Evolutionary conservation across 371 early-diverging fungal genomes (phyloP), one percentile per base, ranked within the genome.

Genomic region (Thermomucor indicae-seudaticae): DNA sequence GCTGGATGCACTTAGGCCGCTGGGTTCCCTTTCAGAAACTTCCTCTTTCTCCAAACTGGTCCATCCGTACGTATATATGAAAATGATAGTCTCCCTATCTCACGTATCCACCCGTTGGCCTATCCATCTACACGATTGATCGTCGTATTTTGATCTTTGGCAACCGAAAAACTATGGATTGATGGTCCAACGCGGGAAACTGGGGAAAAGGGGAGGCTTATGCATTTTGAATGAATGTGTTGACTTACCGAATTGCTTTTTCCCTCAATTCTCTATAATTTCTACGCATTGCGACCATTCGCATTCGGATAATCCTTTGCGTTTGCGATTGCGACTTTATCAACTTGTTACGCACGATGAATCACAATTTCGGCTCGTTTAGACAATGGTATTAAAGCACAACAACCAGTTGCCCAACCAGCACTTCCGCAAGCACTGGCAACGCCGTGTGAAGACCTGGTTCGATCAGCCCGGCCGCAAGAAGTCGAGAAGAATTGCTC

Each of bases 361-460:
- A n/a, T n/a, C n/a, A n/a, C 32, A 27, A 47, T 23, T 42, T 14
- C n/a, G 25, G 23, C 12, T 10, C 31, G 19, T 30, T 37, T 44
- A 72, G 69, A 66, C 55, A 51, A 72, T 72, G 72, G 72, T 70
- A 55, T 85, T 94, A 90, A 93, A 90, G 86, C 98, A 97, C 88
- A 99, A 99, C 91, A 96, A 98, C 82, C 87, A 88, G 72, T 81
- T 99, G 81, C 98, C 96, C 80, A 97, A 95, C 82, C 85, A 78
- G 74, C 99, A 99, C 75, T 96, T 98, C 89, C 97, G 92, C 79
- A 99, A 99, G 91, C 92, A 97, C 81, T 97, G 99, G 93, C 90
- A 95, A 74, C 75, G 81, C 57, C 94, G 92, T 65, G 97, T 98
- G 58, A 93, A 92, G 87, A 97, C 97, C 64, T 99, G 98, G 98